These are phyloP conservation scores for Quercus engelmannii DNA, from an alignment of 306 rosid genomes.

Conservation along the genomic window DNA sequence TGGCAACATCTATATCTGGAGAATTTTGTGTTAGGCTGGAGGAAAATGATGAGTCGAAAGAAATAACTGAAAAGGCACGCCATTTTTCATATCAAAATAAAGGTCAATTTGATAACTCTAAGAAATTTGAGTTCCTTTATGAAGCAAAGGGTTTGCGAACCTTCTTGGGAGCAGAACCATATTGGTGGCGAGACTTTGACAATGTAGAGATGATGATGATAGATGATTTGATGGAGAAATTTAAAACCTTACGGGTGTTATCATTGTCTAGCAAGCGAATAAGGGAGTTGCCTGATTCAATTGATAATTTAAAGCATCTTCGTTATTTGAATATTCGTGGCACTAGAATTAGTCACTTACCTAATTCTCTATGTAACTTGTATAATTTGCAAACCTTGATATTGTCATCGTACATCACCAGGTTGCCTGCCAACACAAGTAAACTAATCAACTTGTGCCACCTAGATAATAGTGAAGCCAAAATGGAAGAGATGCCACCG, in stretches of 20 bases:
- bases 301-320: constrained; percentile 26
- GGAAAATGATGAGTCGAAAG: fast-evolving
- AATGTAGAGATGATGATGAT: background rate
- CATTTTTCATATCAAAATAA: no score
- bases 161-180: constrained; percentile 13
- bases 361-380: constrained; percentile 24
- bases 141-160: constrained; percentile 22
- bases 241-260: constrained; percentile 20
- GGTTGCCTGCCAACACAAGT: constrained; percentile 23
- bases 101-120: background rate
- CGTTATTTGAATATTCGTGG: constrained; percentile 23
- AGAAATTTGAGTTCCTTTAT: constrained; percentile 3
- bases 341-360: constrained; percentile 9
- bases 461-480: constrained; percentile 19
- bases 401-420: constrained; percentile 2
- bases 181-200: background rate
- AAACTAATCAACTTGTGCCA: constrained; percentile 36
- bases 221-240: no score
- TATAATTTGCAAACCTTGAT: constrained; percentile 38
- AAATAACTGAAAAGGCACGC: no score
- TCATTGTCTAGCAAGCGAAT: fast-evolving
- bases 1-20: constrained; percentile 14
- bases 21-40: no score
- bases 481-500: constrained; percentile 30
- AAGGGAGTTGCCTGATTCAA: background rate